phyloP scores from a whole-genome alignment of 2,329 filamentous ascomycete genomes.

The Zymoseptoria passerinii region DNA sequence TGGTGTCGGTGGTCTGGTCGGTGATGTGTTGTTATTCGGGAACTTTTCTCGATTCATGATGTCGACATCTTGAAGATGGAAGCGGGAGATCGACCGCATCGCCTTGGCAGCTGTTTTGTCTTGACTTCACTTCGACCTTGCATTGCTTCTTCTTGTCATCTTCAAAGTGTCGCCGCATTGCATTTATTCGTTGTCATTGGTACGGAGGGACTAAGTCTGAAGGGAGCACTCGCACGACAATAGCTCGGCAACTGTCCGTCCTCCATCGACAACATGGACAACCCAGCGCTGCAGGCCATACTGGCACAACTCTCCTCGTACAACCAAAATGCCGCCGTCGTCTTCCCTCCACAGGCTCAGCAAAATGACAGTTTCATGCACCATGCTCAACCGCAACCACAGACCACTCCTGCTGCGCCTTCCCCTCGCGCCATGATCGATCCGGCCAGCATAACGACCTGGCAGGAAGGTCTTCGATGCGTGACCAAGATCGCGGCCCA shows the following conservation, averaged over 20 bases:
- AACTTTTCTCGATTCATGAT: constrained; percentile 3
- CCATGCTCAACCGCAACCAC: constrained; percentile 6
- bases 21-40: neutral
- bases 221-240: neutral
- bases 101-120: neutral
- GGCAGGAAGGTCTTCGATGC: constrained; percentile 40
- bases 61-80: constrained; percentile 3
- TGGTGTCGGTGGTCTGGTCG: neutral
- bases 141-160: neutral
- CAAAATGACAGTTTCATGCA: neutral
- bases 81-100: neutral
- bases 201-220: neutral
- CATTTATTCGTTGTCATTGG: neutral
- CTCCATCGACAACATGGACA: neutral
- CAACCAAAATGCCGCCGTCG: neutral
- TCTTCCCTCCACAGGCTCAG: neutral
- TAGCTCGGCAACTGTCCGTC: neutral
- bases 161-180: neutral
- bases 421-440: constrained; percentile 31
- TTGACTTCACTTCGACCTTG: constrained; percentile 1
- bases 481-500: constrained; percentile 40
- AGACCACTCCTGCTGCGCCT: constrained; percentile 15
- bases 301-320: neutral
- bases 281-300: neutral
- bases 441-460: constrained; percentile 41